phyloP scores from a whole-genome alignment of 2,329 filamentous ascomycete species.

The Pseudopyrenochaeta lycopersici region DNA sequence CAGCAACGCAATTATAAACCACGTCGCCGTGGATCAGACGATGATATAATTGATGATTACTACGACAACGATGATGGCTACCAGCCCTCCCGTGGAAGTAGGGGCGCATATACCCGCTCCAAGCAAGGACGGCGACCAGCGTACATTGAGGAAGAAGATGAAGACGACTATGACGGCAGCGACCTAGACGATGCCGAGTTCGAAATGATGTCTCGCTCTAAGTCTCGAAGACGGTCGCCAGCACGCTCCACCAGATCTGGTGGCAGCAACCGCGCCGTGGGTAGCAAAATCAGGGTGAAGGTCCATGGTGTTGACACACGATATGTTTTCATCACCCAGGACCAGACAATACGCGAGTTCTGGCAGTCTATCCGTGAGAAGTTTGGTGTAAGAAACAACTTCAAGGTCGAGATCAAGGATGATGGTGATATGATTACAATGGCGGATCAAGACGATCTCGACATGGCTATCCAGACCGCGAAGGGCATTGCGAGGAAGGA shows the following conservation, averaged over 20 bases:
- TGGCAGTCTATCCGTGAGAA: constrained; percentile 84
- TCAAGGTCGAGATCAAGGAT: constrained; percentile 89
- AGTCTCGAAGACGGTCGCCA: constrained; percentile 53
- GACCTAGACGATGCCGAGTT: constrained; percentile 80
- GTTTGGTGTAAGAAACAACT: constrained; percentile 77
- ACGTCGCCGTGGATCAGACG: constrained; percentile 51
- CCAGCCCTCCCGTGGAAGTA: constrained; percentile 39
- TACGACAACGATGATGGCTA: constrained; percentile 74
- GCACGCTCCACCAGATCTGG: constrained; percentile 47
- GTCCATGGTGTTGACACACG: constrained; percentile 87
- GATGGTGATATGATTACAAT: constrained; percentile 98
- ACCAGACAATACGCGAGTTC: constrained; percentile 79
- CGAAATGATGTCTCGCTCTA: constrained; percentile 72
- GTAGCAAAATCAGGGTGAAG: constrained; percentile 85
- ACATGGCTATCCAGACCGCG: constrained; percentile 80
- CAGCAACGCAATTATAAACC: constrained; percentile 35
- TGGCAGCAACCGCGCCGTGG: constrained; percentile 60
- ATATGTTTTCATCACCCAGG: constrained; percentile 84
- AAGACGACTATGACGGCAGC: constrained; percentile 75
- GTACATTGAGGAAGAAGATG: constrained; percentile 83
- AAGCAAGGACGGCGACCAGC: constrained; percentile 58
- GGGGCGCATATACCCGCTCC: constrained; percentile 37
- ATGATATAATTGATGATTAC: constrained; percentile 63
- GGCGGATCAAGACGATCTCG: constrained; percentile 94
- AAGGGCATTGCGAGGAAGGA: constrained; percentile 76